A percentile compares a stretch with the other conserved stretches of the same genome.
These are phyloP conservation scores for Mimosa pudica DNA, from an alignment of 306 rosid genomes.

Conservation along the genomic window DNA sequence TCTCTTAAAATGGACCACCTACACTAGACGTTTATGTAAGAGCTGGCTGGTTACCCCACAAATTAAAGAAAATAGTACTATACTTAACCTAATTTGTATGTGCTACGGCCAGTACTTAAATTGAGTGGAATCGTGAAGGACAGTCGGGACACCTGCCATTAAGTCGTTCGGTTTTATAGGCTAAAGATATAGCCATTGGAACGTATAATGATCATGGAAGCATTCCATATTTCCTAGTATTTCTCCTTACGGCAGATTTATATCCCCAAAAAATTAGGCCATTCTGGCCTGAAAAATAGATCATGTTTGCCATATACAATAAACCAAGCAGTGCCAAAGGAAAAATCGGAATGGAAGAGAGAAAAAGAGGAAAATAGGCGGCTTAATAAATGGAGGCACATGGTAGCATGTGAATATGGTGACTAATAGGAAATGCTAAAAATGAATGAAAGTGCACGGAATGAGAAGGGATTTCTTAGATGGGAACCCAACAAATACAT, in stretches of 20 bases:
- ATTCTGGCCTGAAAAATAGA: background rate
- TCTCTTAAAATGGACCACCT: conserved; percentile 31
- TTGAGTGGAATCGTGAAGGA: conserved; percentile 21
- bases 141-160: conserved; percentile 22
- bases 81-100: background rate
- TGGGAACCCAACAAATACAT: conserved; percentile 18
- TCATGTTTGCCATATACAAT: background rate
- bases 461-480: background rate
- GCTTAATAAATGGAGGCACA: conserved; percentile 63
- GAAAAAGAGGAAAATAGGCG: conserved; percentile 28
- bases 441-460: conserved; percentile 37
- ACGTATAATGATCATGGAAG: background rate
- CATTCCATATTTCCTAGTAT: background rate
- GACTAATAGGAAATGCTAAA: conserved; percentile 44
- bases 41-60: background rate
- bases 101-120: background rate
- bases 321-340: background rate
- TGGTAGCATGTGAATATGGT: conserved; percentile 67
- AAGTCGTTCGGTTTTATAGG: background rate
- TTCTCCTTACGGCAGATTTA: background rate
- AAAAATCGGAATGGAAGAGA: background rate
- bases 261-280: conserved; percentile 4
- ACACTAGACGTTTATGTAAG: background rate
- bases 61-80: too few relatives aligned
- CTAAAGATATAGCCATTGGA: background rate